Conservation (phyloP, 495 filamentous ascomycete genomes). For the Aspergillus baeticus region DNA sequence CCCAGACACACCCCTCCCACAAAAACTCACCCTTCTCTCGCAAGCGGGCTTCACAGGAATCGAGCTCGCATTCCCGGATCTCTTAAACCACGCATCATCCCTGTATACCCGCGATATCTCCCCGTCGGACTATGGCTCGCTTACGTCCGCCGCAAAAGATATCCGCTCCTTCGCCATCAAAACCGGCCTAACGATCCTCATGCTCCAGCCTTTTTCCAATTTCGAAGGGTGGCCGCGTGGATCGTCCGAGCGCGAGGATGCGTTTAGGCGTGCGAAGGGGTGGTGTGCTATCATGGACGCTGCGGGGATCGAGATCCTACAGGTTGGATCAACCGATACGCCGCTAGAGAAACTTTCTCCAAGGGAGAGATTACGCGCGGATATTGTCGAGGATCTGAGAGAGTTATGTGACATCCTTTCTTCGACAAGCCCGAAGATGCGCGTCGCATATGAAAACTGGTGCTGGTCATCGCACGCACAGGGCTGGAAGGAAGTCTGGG, state of each 20-base stretch:
- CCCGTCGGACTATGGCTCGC: conserved; percentile 53
- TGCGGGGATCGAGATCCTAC: conserved; percentile 70
- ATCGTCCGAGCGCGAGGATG: conserved; percentile 58
- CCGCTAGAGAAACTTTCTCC: conserved; percentile 40
- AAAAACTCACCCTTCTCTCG: conserved; percentile 61
- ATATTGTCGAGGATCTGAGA: conserved; percentile 59
- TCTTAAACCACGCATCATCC: conserved; percentile 59
- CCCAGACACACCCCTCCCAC: conserved; percentile 53
- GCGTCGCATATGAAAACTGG: conserved; percentile 82
- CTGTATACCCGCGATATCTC: conserved; percentile 49
- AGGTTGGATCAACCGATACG: conserved; percentile 33
- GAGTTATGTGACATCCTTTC: conserved; percentile 64
- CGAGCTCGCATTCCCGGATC: conserved; percentile 75
- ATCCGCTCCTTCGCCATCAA: conserved; percentile 53
- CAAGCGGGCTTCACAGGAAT: conserved; percentile 67
- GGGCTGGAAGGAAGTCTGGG: conserved; percentile 66
- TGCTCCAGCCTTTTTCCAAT: conserved; percentile 77
- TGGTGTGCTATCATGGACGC: conserved; percentile 77
- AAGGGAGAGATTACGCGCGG: conserved; percentile 29
- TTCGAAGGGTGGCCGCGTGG: conserved; percentile 75
- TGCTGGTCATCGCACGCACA: conserved; percentile 76
- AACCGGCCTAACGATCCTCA: conserved; percentile 59
- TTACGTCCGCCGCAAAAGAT: conserved; percentile 50
- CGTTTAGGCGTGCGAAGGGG: conserved; percentile 60
- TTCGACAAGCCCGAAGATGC: conserved; percentile 39